These are phyloP conservation scores for Pyrenophora seminiperda DNA, from an alignment of 2,329 filamentous ascomycete species.

Conservation along the genomic window DNA sequence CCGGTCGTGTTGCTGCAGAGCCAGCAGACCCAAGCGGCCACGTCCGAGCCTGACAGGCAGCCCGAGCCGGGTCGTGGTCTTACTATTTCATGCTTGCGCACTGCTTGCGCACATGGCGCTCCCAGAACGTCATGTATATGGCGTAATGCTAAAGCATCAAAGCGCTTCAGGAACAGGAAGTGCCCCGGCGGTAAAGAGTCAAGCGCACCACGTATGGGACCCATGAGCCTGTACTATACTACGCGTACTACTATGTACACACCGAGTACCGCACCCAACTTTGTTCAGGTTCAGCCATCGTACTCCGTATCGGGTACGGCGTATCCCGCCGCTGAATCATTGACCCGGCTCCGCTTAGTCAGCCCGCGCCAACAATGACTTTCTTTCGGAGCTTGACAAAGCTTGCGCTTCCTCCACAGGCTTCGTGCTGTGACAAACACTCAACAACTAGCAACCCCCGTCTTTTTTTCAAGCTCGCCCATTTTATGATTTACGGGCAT, in stretches of 20 bases:
- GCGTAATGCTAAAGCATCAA: constrained; percentile 19
- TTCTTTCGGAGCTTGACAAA: constrained; percentile 13
- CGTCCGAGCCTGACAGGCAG: constrained; percentile 5
- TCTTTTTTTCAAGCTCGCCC: neutral
- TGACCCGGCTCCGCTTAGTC: constrained; percentile 18
- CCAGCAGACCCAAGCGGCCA: neutral
- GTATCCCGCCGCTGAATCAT: constrained; percentile 7
- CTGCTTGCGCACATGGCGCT: constrained; percentile 8
- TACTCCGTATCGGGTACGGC: neutral
- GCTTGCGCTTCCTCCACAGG: constrained; percentile 18
- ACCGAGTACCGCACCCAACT: no score
- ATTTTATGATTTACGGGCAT: constrained; percentile 9
- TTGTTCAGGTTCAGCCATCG: no score
- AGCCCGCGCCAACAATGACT: constrained; percentile 9
- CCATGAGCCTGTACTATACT: no score
- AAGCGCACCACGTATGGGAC: neutral
- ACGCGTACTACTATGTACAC: no score
- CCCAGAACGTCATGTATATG: constrained; percentile 9
- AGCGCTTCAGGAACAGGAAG: constrained; percentile 33
- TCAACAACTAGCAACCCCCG: neutral
- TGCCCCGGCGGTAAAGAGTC: constrained; percentile 7
- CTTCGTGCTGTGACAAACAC: constrained; percentile 17
- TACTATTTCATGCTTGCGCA: constrained; percentile 13
- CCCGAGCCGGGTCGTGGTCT: constrained; percentile 9
- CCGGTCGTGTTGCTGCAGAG: neutral